These are phyloP conservation scores for Fusarium austroafricanum DNA, from an alignment of 2,329 filamentous ascomycete species.

Conservation along the genomic window DNA sequence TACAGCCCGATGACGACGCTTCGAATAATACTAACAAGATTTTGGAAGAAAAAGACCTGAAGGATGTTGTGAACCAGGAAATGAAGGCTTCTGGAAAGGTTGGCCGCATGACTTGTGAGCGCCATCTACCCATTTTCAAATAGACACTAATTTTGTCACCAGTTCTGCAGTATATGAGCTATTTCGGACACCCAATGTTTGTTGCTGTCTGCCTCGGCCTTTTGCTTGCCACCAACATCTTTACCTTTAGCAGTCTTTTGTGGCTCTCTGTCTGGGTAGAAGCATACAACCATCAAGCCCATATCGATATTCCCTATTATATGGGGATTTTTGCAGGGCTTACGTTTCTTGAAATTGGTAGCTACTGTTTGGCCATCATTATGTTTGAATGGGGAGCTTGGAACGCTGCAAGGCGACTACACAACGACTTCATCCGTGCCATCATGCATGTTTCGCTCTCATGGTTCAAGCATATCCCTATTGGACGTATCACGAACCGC, in stretches of 20 bases:
- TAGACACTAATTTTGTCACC: constrained; percentile 27
- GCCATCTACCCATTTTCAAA: not conserved
- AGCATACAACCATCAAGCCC: constrained; percentile 58
- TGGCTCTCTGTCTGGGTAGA: constrained; percentile 67
- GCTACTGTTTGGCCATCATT: constrained; percentile 57
- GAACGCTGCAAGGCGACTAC: constrained; percentile 65
- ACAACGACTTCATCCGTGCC: constrained; percentile 63
- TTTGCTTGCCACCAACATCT: constrained; percentile 56
- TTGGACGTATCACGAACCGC: constrained; percentile 65
- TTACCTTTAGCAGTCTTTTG: constrained; percentile 56
- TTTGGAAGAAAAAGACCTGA: constrained; percentile 51
- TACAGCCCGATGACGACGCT: constrained; percentile 46
- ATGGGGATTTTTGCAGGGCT: constrained; percentile 64
- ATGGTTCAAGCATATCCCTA: constrained; percentile 67
- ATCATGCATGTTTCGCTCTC: constrained; percentile 65
- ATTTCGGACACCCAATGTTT: constrained; percentile 61
- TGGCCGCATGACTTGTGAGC: constrained; percentile 59
- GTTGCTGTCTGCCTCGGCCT: constrained; percentile 54
- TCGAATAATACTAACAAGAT: constrained; percentile 50
- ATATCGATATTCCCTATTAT: constrained; percentile 62
- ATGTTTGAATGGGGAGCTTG: constrained; percentile 67
- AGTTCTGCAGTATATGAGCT: constrained; percentile 64
- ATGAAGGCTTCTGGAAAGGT: constrained; percentile 59
- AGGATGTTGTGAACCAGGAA: constrained; percentile 61
- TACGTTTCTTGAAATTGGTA: constrained; percentile 56